Percentiles rank a stretch among this genome's conserved stretches.
Evolutionary conservation across 2,329 filamentous ascomycete species (phyloP).

Genomic region (Zymoseptoria ardabiliae): DNA sequence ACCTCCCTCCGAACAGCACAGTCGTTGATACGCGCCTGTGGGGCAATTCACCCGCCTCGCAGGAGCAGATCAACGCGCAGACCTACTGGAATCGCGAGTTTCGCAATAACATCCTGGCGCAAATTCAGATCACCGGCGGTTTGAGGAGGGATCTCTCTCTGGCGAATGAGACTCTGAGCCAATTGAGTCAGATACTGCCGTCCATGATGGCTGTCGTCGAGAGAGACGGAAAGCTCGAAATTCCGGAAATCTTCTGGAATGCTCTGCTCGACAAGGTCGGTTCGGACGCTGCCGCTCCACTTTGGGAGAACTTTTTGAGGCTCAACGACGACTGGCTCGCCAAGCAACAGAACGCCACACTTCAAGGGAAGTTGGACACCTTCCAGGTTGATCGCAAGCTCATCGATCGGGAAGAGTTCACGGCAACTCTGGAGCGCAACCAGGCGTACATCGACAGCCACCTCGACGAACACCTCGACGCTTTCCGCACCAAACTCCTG

Average conservation of each 20-base stretch:
- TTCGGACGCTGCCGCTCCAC: constrained; percentile 37
- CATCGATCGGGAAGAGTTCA: constrained; percentile 13
- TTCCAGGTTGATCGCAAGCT: constrained; percentile 9
- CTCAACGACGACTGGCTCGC: constrained; percentile 33
- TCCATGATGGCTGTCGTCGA: constrained; percentile 46
- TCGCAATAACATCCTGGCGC: not conserved
- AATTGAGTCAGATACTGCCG: constrained; percentile 47
- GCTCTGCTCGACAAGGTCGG: constrained; percentile 52
- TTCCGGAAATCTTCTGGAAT: constrained; percentile 58
- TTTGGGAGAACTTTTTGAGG: constrained; percentile 25
- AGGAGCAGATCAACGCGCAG: not conserved
- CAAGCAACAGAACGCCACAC: constrained; percentile 30
- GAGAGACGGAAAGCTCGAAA: constrained; percentile 45
- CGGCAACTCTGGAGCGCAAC: not conserved
- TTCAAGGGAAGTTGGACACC: constrained; percentile 9
- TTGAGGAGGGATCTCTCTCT: not conserved
- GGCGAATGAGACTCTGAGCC: constrained; percentile 4
- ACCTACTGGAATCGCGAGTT: not conserved
- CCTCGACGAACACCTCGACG: constrained; percentile 11
- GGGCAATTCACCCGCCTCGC: too few relatives aligned
- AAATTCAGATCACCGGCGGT: not conserved
- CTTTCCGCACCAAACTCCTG: not conserved
- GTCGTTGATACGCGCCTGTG: not conserved
- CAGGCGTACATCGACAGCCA: constrained; percentile 1
- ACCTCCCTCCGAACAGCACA: not conserved